Percentiles rank a stretch among this genome's conserved stretches.
phyloP scores from a whole-genome alignment of 768 basidiomycete genomes.

The Xerocomus spinulosus region DNA sequence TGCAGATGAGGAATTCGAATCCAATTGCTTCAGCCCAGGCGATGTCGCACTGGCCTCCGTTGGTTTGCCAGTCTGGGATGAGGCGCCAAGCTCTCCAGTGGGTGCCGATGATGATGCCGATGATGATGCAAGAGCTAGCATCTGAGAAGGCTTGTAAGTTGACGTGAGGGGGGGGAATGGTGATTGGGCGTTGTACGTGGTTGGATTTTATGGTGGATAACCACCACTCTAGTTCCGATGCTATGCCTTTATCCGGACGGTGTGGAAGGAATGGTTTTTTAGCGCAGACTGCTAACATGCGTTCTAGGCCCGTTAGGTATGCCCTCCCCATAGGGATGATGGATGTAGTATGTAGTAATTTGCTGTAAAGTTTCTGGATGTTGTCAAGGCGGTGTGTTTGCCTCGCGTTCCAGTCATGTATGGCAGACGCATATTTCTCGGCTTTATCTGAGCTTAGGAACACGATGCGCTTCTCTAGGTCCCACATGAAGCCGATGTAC shows the following conservation, averaged over 20 bases:
- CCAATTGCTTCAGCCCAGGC: slow-evolving; percentile 20
- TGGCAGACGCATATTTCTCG: too few relatives aligned
- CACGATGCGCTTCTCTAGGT: too few relatives aligned
- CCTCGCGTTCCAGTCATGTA: too few relatives aligned
- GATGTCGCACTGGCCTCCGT: slow-evolving; percentile 7
- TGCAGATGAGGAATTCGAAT: neutral
- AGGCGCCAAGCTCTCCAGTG: slow-evolving; percentile 1
- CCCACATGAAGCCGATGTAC: neutral
- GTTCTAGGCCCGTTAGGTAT: slow-evolving; percentile 38
- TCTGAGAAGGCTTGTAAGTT: neutral
- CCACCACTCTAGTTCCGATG: too few relatives aligned
- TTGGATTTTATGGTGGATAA: too few relatives aligned
- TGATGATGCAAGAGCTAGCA: neutral
- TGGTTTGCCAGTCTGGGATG: slow-evolving; percentile 9
- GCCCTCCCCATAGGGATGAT: slow-evolving; percentile 23
- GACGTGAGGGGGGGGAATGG: too few relatives aligned
- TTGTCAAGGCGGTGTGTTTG: too few relatives aligned
- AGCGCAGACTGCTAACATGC: slow-evolving; percentile 29
- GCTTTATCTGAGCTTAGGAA: too few relatives aligned
- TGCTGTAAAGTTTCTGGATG: too few relatives aligned
- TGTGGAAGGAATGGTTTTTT: slow-evolving; percentile 18
- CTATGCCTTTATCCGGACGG: too few relatives aligned
- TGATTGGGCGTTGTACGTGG: too few relatives aligned
- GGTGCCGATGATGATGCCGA: neutral
- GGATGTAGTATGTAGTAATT: neutral